Evolutionary conservation across 2,329 filamentous ascomycete genomes (phyloP), one percentile per base, ranked within the genome.

Genomic region (Fusarium falciforme): DNA sequence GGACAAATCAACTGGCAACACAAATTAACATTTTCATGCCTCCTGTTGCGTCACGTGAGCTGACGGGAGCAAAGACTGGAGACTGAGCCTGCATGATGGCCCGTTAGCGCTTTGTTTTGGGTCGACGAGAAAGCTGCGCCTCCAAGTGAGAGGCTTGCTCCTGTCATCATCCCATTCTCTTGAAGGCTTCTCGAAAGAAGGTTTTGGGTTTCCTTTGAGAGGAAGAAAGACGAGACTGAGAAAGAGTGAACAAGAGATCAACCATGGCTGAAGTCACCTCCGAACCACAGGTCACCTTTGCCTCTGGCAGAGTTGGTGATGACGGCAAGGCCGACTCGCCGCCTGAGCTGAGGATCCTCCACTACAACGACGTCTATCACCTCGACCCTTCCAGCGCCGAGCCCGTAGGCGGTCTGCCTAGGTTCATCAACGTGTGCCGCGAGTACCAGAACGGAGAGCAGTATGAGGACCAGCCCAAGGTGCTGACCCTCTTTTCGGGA

Each of bases 311-410:
- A 54, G 76, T 76, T 44, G 68, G 67, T 44, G 64, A 63, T 27
- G 68, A 64, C 33, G 74, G 67, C 40, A 44, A 69, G 35, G 38
- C 68, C 36, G 75, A 71, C 44, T 75, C 77, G 35, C 67, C 64
- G 16, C 93, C 94, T 52, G 93, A 94, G 80, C 84, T 98, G 60
- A 91, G 95, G n/a, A 83, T 98, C 64, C 81, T 97, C 35, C 95
- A 98, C 84, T 98, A 93, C 87, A 98, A 98, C 83, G 95, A 98
- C 83, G 95, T 98, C 69, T 98, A 98, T 82, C 95, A 98, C 78
- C 89, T 98, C 63, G 94, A 97, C 76, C 80, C 84, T 2, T 87
- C 87, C 2, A 95, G 93, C 29, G 90, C 93, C 17, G 94, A 97
- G 79, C 95, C 95, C 1, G 91, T 95, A 3, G 95, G 95, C 31